Conservation (phyloP, 495 filamentous ascomycete genomes). For the Chaetomium cochliodes region DNA sequence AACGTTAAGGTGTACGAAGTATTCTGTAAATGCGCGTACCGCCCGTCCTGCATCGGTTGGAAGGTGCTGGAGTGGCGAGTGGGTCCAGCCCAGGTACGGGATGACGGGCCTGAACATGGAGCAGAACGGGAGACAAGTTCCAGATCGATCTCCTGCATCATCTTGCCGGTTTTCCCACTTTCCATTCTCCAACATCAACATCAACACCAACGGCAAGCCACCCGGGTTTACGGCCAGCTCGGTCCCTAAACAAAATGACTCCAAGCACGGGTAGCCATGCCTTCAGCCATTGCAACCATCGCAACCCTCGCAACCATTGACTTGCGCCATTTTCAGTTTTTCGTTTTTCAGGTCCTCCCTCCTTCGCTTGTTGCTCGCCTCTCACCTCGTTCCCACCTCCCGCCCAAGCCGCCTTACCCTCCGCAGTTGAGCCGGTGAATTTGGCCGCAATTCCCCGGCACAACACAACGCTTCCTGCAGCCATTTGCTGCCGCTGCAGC, state of each 20-base stretch:
- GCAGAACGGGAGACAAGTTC: not conserved
- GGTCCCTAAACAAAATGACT: not conserved
- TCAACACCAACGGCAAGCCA: not conserved
- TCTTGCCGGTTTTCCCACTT: not conserved
- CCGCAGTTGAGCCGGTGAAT: conserved; percentile 30
- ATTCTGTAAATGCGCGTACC: too few relatives aligned
- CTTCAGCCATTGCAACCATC: not conserved
- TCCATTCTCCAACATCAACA: not conserved
- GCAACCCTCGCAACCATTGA: not conserved
- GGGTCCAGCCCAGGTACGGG: conserved; percentile 12
- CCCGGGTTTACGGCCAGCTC: not conserved
- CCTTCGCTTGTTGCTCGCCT: conserved; percentile 7
- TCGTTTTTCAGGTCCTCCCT: not conserved
- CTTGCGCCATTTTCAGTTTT: conserved; percentile 24
- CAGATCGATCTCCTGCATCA: conserved; percentile 1
- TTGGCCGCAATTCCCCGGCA: conserved; percentile 35
- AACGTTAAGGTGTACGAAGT: not conserved
- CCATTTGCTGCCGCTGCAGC: conserved; percentile 16
- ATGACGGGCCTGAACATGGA: conserved; percentile 19
- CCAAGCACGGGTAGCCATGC: not conserved
- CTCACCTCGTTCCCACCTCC: conserved; percentile 7
- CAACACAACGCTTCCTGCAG: not conserved
- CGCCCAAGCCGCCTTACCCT: conserved; percentile 19
- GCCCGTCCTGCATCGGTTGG: too few relatives aligned
- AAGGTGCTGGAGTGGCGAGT: not conserved